These are phyloP conservation scores for Dalechampia spathulata DNA, from an alignment of 441 rosid species.

Conservation along the genomic window DNA sequence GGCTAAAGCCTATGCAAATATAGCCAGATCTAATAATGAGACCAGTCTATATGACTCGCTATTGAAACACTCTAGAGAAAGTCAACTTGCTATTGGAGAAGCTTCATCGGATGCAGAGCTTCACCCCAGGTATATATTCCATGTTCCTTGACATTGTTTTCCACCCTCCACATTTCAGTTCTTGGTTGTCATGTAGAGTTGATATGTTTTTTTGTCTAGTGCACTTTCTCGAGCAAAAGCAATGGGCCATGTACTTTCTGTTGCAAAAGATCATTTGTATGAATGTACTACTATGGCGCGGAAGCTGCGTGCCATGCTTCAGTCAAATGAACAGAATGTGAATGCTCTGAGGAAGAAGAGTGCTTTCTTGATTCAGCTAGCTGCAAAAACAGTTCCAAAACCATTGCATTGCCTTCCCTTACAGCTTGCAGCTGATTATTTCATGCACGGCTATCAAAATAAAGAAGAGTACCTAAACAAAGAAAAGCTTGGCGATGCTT, in stretches of 20 bases:
- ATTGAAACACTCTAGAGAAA: slow-evolving; percentile 49
- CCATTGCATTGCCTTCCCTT: slow-evolving; percentile 87
- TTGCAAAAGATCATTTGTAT: slow-evolving; percentile 70
- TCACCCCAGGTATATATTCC: slow-evolving; percentile 47
- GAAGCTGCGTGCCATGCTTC: slow-evolving; percentile 82
- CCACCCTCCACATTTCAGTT: neutral
- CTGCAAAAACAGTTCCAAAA: slow-evolving; percentile 82
- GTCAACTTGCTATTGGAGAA: slow-evolving; percentile 56
- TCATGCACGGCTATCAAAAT: slow-evolving; percentile 38
- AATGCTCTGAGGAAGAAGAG: slow-evolving; percentile 67
- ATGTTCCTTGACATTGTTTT: slow-evolving; percentile 11
- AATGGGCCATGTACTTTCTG: slow-evolving; percentile 78
- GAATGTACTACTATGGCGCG: slow-evolving; percentile 65
- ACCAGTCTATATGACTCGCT: slow-evolving; percentile 47
- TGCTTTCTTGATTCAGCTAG: slow-evolving; percentile 84
- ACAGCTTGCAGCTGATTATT: slow-evolving; percentile 82
- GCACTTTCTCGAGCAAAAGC: slow-evolving; percentile 78
- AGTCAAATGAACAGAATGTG: slow-evolving; percentile 53
- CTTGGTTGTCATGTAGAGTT: slow-evolving; percentile 10
- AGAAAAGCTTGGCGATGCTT: slow-evolving; percentile 58
- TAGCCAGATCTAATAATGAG: slow-evolving; percentile 66
- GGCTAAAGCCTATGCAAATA: slow-evolving; percentile 87
- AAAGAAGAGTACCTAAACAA: slow-evolving; percentile 29
- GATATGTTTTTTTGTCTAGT: slow-evolving; percentile 28
- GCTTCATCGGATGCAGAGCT: slow-evolving; percentile 79